These are phyloP conservation scores for Pseudophaeomoniella oleicola DNA, from an alignment of 2,329 filamentous ascomycete species.

Conservation along the genomic window DNA sequence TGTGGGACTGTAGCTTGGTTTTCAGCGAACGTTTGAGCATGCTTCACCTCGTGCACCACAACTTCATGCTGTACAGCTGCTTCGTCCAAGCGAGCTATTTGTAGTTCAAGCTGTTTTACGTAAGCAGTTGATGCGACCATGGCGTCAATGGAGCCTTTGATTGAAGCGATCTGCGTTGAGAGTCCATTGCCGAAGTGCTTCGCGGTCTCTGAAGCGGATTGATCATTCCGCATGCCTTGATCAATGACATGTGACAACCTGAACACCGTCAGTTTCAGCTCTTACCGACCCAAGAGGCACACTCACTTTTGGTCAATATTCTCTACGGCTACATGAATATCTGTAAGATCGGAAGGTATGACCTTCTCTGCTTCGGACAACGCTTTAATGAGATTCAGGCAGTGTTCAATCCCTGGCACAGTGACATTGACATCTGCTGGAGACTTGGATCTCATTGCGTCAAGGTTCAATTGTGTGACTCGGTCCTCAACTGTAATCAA, in stretches of 20 bases:
- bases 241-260: background rate
- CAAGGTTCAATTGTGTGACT: background rate
- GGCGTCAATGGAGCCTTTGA: background rate
- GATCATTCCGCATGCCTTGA: background rate
- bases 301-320: background rate
- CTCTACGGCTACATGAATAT: background rate
- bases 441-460: too few relatives aligned
- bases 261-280: background rate
- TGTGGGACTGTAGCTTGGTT: background rate
- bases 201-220: background rate
- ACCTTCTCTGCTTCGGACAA: background rate
- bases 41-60: background rate
- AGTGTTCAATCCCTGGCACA: background rate
- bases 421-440: too few relatives aligned
- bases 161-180: background rate
- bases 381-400: background rate
- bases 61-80: background rate
- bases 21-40: background rate
- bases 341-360: background rate
- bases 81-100: background rate
- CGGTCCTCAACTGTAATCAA: background rate
- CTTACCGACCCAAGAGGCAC: background rate
- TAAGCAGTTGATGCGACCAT: background rate
- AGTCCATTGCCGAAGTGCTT: background rate
- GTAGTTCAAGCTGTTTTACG: background rate